These are phyloP conservation scores for Neurospora cerealis DNA, from an alignment of 495 filamentous ascomycete species.

Conservation along the genomic window DNA sequence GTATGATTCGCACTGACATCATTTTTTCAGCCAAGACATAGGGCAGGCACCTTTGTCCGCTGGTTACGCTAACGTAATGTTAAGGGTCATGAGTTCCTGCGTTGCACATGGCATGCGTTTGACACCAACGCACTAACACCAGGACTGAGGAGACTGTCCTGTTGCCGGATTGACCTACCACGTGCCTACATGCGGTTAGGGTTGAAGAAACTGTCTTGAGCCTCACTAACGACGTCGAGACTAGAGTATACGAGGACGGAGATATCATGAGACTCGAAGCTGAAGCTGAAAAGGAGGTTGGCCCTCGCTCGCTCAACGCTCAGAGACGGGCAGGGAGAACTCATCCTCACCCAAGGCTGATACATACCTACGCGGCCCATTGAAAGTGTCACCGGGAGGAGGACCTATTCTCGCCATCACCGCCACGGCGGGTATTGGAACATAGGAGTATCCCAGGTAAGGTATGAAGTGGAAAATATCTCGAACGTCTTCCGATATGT, in stretches of 20 bases:
- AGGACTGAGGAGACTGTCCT: not conserved
- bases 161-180: not conserved
- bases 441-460: not conserved
- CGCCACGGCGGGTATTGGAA: not conserved
- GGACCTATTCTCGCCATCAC: not conserved
- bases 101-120: not conserved
- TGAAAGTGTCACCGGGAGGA: not conserved
- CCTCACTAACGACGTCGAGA: not conserved
- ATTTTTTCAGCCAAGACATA: not conserved
- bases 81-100: not conserved
- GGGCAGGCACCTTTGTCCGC: not conserved
- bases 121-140: not conserved
- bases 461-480: not conserved
- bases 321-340: not conserved
- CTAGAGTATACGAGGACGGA: not conserved
- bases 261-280: not conserved
- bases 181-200: not conserved
- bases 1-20: not conserved
- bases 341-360: not conserved
- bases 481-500: not conserved
- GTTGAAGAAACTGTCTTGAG: not conserved
- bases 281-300: not conserved
- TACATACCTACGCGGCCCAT: not conserved
- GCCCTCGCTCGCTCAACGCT: not conserved
- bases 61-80: not conserved